A percentile compares a stretch with the other conserved stretches of the same genome.
Conservation (phyloP, 169 alveolate species). For the Eimeria sp. region DNA sequence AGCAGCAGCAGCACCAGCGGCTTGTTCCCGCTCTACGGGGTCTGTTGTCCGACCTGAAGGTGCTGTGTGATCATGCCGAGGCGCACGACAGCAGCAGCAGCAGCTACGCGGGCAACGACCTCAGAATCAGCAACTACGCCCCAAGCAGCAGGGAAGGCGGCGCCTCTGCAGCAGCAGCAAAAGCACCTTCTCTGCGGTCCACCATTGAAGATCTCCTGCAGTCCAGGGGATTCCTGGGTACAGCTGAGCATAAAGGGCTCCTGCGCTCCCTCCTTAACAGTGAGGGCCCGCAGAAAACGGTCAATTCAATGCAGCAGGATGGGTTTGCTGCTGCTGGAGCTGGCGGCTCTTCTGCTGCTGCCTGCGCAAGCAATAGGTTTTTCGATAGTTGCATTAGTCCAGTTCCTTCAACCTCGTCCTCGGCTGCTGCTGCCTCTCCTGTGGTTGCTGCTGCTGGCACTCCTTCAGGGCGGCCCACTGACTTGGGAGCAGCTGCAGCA, state of each 20-base stretch:
- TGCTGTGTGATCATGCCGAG: conserved; percentile 27
- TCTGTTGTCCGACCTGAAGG: conserved; percentile 56
- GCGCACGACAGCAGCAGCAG: conserved; percentile 23
- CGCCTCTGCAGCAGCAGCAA: conserved; percentile 52
- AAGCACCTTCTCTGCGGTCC: background rate
- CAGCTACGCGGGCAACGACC: background rate
- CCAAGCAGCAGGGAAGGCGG: conserved; percentile 1
- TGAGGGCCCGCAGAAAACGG: background rate
- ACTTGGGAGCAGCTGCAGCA: background rate
- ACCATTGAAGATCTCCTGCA: conserved; percentile 38
- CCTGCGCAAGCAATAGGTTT: background rate
- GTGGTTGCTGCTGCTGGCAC: conserved; percentile 35
- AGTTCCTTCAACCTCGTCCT: background rate
- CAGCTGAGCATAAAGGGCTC: conserved; percentile 18
- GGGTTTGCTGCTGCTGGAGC: conserved; percentile 44
- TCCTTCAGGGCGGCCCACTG: background rate
- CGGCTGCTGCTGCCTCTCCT: background rate
- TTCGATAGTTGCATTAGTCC: conserved; percentile 12
- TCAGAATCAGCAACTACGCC: background rate
- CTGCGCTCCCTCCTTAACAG: conserved; percentile 28
- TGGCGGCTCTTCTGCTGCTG: conserved; percentile 1
- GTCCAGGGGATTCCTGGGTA: conserved; percentile 1
- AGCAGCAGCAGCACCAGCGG: conserved; percentile 52
- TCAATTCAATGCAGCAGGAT: background rate
- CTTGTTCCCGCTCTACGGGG: conserved; percentile 55